Evolutionary conservation across 768 basidiomycete species (phyloP).

Genomic region (Boletus edulis): DNA sequence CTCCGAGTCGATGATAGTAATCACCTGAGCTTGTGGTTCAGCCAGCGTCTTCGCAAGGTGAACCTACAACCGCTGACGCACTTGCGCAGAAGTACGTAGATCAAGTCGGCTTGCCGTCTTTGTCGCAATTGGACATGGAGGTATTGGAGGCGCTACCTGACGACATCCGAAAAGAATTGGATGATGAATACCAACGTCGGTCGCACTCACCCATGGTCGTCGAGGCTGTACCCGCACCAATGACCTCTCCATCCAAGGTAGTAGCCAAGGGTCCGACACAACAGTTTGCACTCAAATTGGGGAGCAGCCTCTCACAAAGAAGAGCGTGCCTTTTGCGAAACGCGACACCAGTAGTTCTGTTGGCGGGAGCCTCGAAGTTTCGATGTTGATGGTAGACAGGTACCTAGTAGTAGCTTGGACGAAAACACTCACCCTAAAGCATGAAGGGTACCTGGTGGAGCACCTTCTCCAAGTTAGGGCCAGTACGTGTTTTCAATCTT

Average conservation of each 20-base stretch:
- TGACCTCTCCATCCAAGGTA: constrained; percentile 9
- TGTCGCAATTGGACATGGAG: constrained; percentile 72
- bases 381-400: too few relatives aligned
- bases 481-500: too few relatives aligned
- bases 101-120: constrained; percentile 54
- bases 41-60: constrained; percentile 35
- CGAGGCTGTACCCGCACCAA: constrained; percentile 4
- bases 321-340: constrained; percentile 38
- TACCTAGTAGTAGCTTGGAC: too few relatives aligned
- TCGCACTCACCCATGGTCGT: constrained; percentile 47
- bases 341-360: too few relatives aligned
- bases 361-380: too few relatives aligned
- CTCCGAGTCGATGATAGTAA: background rate
- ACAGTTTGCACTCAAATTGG: constrained; percentile 59
- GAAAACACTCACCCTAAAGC: too few relatives aligned
- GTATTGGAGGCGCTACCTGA: constrained; percentile 70
- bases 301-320: constrained; percentile 38
- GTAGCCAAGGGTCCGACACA: constrained; percentile 42
- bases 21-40: constrained; percentile 27
- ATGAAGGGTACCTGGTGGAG: too few relatives aligned
- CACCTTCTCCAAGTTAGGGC: too few relatives aligned
- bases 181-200: constrained; percentile 62
- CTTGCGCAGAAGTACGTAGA: constrained; percentile 10
- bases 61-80: constrained; percentile 6
- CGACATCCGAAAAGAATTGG: constrained; percentile 67